Percentiles rank a stretch among this genome's conserved stretches.
Evolutionary conservation across 768 basidiomycete species (phyloP).

Genomic region (Butyriboletus loyo): DNA sequence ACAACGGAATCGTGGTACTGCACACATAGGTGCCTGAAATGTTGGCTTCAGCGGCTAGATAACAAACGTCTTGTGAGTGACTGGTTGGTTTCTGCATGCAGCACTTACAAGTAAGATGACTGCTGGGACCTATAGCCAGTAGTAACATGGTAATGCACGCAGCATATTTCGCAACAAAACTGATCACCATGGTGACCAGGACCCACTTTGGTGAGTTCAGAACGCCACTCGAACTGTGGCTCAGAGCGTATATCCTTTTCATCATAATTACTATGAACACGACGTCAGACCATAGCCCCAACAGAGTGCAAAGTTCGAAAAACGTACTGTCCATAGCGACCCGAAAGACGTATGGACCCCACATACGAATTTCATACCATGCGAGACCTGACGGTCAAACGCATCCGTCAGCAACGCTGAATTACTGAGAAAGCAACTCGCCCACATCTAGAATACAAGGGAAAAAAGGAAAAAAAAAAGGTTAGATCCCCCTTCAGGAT

Average conservation of each 20-base stretch:
- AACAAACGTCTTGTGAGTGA: neutral
- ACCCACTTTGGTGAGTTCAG: constrained; percentile 9
- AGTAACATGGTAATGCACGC: constrained; percentile 6
- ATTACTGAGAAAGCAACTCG: neutral
- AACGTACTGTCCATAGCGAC: constrained; percentile 19
- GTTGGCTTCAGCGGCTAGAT: neutral
- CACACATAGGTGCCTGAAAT: neutral
- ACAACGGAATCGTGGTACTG: neutral
- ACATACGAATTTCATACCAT: constrained; percentile 12
- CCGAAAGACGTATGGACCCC: constrained; percentile 14
- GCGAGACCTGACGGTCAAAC: constrained; percentile 8
- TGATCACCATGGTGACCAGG: neutral
- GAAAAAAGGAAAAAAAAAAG: neutral
- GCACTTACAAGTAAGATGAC: constrained; percentile 5
- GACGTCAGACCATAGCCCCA: neutral
- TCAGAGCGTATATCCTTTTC: constrained; percentile 16
- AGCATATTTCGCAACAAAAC: constrained; percentile 6
- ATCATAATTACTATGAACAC: constrained; percentile 17
- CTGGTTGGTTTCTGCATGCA: neutral
- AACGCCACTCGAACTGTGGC: neutral
- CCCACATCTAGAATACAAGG: constrained; percentile 10
- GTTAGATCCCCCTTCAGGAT: neutral
- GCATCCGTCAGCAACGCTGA: neutral
- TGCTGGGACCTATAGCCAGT: constrained; percentile 10
- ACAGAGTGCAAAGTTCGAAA: neutral